These are phyloP conservation scores for Colletotrichum sp. DNA, from an alignment of 2,329 filamentous ascomycete species.

Conservation along the genomic window DNA sequence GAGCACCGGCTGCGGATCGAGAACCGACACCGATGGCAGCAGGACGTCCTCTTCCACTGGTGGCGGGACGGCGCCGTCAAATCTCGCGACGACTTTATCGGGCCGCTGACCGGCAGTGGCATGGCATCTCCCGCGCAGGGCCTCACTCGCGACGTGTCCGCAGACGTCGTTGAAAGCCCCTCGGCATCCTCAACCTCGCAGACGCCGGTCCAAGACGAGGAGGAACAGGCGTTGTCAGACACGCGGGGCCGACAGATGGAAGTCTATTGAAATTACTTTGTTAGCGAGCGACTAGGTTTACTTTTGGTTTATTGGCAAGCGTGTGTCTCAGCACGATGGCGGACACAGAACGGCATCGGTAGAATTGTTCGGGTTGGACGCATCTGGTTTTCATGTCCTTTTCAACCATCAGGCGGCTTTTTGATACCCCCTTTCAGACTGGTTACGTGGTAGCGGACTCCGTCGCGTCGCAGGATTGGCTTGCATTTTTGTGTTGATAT, in stretches of 20 bases:
- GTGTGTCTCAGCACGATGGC: neutral
- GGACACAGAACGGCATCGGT: neutral
- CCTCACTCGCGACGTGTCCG: neutral
- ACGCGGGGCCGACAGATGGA: neutral
- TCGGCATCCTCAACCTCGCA: neutral
- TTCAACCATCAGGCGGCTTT: neutral
- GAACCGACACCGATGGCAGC: slow-evolving; percentile 39
- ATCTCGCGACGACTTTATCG: neutral
- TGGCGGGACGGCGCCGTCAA: slow-evolving; percentile 31
- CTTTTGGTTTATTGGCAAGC: neutral
- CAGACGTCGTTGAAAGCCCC: neutral
- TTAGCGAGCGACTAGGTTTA: neutral
- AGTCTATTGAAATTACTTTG: neutral
- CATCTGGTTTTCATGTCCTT: neutral
- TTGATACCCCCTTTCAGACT: slow-evolving; percentile 1
- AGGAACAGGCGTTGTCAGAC: neutral
- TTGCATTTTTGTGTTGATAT: neutral
- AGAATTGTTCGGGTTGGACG: neutral
- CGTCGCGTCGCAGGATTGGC: neutral
- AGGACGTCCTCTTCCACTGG: slow-evolving; percentile 42
- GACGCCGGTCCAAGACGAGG: neutral
- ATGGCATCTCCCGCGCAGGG: neutral
- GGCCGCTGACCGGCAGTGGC: slow-evolving; percentile 6
- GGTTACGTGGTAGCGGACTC: neutral
- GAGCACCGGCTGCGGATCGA: slow-evolving; percentile 36